phyloP scores from a whole-genome alignment of 257 asterid species.

The Nicotiana tabacum region DNA sequence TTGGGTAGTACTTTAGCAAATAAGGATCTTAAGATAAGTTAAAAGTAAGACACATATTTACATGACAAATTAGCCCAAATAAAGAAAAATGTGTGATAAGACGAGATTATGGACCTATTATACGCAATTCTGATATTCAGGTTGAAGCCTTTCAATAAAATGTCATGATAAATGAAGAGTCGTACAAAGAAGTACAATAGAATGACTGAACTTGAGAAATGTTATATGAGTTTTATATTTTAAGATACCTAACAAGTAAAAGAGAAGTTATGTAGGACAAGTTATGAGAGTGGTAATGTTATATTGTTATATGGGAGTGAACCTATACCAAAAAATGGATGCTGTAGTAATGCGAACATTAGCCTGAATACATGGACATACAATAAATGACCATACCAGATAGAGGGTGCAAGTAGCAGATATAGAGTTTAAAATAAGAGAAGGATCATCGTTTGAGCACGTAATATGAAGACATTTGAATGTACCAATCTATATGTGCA shows the following conservation, averaged over 20 bases:
- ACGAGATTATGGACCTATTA: not conserved
- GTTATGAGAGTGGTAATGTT: not conserved
- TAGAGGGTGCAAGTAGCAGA: not conserved
- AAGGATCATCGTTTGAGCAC: not conserved
- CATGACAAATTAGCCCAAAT: not conserved
- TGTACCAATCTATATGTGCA: not conserved
- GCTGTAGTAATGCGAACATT: not conserved
- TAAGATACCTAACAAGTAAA: no score
- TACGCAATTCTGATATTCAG: not conserved
- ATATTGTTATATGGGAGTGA: not conserved
- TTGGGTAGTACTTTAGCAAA: not conserved
- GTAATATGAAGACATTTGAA: not conserved
- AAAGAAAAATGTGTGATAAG: not conserved
- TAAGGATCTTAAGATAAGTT: not conserved
- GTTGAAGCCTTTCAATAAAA: not conserved
- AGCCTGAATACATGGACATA: not conserved
- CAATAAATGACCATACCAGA: not conserved
- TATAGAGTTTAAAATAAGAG: not conserved
- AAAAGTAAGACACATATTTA: not conserved
- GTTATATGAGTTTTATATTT: no score
- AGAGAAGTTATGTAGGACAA: no score
- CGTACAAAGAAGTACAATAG: not conserved
- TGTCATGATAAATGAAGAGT: not conserved
- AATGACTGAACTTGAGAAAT: not conserved
- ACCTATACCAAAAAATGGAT: not conserved